phyloP scores from a whole-genome alignment of 140 eudicot genomes.

The Artemisia princeps region DNA sequence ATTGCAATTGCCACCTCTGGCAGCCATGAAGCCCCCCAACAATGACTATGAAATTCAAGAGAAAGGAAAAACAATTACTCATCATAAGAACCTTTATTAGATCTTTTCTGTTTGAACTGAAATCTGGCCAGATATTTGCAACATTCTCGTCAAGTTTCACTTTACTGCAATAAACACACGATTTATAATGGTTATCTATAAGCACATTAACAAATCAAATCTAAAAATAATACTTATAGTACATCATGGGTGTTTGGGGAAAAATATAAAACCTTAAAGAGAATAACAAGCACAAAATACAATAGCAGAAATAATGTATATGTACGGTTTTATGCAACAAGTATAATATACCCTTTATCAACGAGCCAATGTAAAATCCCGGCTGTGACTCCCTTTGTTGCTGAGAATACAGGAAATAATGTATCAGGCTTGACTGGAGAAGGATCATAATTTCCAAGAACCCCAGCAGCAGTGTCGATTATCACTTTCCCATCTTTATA shows the following conservation, averaged over 20 bases:
- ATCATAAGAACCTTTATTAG: conserved; percentile 52
- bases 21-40: no score
- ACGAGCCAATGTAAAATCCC: conserved; percentile 86
- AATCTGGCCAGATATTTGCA: conserved; percentile 72
- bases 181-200: neutral
- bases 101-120: conserved; percentile 58
- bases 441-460: conserved; percentile 83
- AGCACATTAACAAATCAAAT: no score
- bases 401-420: conserved; percentile 81
- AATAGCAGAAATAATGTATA: neutral
- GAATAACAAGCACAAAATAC: conserved; percentile 11
- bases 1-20: no score
- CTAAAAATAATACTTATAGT: no score
- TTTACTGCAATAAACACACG: conserved; percentile 41
- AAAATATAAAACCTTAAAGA: neutral
- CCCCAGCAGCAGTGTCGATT: conserved; percentile 90
- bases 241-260: no score
- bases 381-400: conserved; percentile 72
- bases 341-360: conserved; percentile 57
- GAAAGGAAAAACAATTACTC: neutral
- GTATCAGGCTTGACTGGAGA: conserved; percentile 87
- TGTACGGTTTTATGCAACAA: no score
- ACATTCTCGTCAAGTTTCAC: conserved; percentile 68
- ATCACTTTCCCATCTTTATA: conserved; percentile 87
- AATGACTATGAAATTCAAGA: no score